phyloP scores from a whole-genome alignment of 306 rosid species.

The Dryas alaskensis region DNA sequence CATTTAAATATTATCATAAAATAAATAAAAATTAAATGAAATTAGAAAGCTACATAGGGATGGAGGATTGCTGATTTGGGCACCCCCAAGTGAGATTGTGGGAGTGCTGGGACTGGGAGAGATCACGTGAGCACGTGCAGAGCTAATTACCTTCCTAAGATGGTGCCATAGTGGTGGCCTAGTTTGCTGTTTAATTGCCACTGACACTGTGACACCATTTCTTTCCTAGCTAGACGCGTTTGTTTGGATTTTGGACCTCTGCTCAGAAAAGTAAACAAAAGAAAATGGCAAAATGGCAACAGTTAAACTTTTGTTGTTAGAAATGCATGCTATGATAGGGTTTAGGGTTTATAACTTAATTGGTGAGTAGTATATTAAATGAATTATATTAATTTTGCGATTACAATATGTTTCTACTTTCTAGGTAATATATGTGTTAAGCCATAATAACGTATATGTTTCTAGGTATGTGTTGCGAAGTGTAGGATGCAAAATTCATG shows the following conservation, averaged over 20 bases:
- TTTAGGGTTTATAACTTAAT: no score
- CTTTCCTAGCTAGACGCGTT: not conserved
- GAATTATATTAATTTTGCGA: no score
- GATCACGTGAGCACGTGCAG: conserved; percentile 48
- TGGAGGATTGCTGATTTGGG: not conserved
- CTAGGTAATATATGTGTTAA: no score
- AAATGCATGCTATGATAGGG: no score
- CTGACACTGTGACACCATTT: not conserved
- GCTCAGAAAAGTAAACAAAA: no score
- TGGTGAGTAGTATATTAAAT: no score
- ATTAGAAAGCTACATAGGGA: not conserved
- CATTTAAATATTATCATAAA: not conserved
- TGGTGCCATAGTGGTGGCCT: not conserved
- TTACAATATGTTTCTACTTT: no score
- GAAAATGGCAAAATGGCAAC: no score
- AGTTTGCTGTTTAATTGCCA: conserved; percentile 9
- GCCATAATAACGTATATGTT: no score
- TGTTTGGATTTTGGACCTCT: not conserved
- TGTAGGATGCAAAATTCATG: no score
- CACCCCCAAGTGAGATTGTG: not conserved
- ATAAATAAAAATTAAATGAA: not conserved
- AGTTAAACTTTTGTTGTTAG: no score
- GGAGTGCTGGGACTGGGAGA: conserved; percentile 11
- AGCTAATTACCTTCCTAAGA: conserved; percentile 12
- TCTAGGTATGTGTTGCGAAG: no score